phyloP scores from a whole-genome alignment of 75 land plant species.

The Larix kaempferi region DNA sequence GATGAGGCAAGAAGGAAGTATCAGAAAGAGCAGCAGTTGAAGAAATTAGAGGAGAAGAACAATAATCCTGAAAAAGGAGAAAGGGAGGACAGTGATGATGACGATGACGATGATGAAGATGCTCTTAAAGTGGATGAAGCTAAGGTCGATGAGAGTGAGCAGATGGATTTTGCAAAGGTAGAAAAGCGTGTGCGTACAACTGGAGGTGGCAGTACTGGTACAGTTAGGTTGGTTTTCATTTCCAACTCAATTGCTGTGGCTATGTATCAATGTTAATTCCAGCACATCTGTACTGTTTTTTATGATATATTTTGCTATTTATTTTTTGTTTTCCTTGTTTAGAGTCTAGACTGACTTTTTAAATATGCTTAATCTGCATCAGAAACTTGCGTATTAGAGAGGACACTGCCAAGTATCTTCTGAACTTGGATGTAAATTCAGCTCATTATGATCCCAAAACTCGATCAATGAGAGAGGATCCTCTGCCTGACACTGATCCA shows the following conservation, averaged over 20 bases:
- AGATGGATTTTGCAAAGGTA: constrained; percentile 97
- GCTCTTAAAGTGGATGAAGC: constrained; percentile 86
- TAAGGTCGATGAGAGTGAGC: constrained; percentile 94
- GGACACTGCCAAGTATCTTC: constrained; percentile 88
- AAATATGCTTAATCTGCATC: constrained; percentile 9
- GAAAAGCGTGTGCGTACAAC: constrained; percentile 97
- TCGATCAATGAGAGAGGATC: constrained; percentile 96
- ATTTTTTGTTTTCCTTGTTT: background rate
- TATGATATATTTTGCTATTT: background rate
- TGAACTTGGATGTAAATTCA: constrained; percentile 93
- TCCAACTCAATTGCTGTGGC: constrained; percentile 2
- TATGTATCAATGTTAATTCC: too few species aligned
- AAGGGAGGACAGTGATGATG: constrained; percentile 34
- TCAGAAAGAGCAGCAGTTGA: constrained; percentile 80
- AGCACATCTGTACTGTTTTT: background rate
- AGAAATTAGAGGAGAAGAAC: constrained; percentile 78
- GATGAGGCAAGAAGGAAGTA: constrained; percentile 79
- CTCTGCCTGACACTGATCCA: constrained; percentile 88
- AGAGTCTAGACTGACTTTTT: background rate
- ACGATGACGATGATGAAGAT: constrained; percentile 78
- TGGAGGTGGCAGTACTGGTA: constrained; percentile 97
- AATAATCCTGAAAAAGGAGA: constrained; percentile 24
- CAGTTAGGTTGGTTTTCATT: constrained; percentile 60
- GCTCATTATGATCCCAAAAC: constrained; percentile 94
- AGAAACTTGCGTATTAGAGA: constrained; percentile 96